Evolutionary conservation across 805 yeast species (phyloP), one percentile per base, ranked within the genome.

Genomic region (Lachancea thermotolerans): DNA sequence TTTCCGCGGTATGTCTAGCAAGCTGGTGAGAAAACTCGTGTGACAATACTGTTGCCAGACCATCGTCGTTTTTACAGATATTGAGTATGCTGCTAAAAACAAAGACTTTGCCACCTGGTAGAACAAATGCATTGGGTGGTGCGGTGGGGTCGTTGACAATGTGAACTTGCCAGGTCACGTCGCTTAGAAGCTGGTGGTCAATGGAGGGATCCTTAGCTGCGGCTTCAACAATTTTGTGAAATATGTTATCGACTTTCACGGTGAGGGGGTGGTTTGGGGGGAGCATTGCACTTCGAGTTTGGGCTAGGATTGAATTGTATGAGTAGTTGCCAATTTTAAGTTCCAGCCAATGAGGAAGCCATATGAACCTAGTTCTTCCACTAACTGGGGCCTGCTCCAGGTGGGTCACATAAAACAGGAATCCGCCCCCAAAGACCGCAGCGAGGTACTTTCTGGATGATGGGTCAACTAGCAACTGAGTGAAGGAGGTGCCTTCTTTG

Each of bases 71-170:
- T 21, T 69, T 67, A 62, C 95, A 82, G 28, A 93, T 77, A 1
- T 85, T 84, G 39, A 93, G 60, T 35, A 93, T 86, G 9, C 85
- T 78, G 38, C 82, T 73, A 58, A 85, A 87, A 15, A 93, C 89
- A 66, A 93, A 93, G 36, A 93, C 95, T 63, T 90, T 90, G 6
- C 99, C 99, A 49, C 93, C 91, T 16, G 98, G 98, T 31, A 93
- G 70, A 15, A 93, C 96, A 66, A 93, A 91, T 1, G 99, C 99
- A 66, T 93, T 93, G 2, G 99, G 98, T 12, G 95, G 90, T n/a
- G 73, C 73, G 30, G 66, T 65, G 1, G 83, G 78, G 46, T 79
- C 82, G 50, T 82, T 76, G 16, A 87, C 82, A 17, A 93, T 85
- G 59, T 87, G 87, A 27, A 93, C 78, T 51, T 77, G 70, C 98